Evolutionary conservation across 768 basidiomycete genomes (phyloP).

Genomic region (Coprinellus micaceus): DNA sequence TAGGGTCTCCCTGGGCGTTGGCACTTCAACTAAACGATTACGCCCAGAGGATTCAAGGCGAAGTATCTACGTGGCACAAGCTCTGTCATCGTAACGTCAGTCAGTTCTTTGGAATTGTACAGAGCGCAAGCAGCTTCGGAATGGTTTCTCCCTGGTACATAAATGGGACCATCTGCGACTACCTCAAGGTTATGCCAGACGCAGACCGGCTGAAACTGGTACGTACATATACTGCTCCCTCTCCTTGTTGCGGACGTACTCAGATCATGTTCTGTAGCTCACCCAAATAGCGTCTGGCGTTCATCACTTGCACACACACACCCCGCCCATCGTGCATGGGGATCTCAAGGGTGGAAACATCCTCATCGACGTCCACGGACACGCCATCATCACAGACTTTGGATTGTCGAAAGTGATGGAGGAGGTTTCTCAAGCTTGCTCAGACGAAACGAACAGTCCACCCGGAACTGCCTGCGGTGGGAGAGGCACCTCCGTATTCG

Average conservation of each 20-base stretch:
- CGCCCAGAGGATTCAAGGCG: conserved; percentile 46
- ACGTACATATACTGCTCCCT: conserved; percentile 12
- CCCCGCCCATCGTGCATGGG: conserved; percentile 55
- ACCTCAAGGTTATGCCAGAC: conserved; percentile 39
- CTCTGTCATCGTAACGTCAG: conserved; percentile 54
- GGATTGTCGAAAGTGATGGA: conserved; percentile 57
- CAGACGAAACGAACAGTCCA: conserved; percentile 1
- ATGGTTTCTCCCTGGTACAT: conserved; percentile 67
- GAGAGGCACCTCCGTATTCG: conserved; percentile 38
- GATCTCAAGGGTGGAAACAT: conserved; percentile 64
- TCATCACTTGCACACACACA: conserved; percentile 51
- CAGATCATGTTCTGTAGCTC: conserved; percentile 31
- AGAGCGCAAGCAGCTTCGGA: conserved; percentile 47
- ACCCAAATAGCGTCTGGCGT: conserved; percentile 55
- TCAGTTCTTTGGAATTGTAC: conserved; percentile 52
- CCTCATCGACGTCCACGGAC: conserved; percentile 48
- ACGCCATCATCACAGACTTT: conserved; percentile 58
- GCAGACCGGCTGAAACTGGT: conserved; percentile 49
- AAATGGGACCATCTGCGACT: conserved; percentile 52
- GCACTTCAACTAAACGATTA: conserved; percentile 15
- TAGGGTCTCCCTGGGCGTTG: background rate
- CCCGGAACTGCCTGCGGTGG: background rate
- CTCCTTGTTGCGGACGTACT: too few species aligned
- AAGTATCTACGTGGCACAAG: conserved; percentile 55
- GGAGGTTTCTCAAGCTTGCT: conserved; percentile 39